A percentile compares a stretch with the other conserved stretches of the same genome.
phyloP scores from a whole-genome alignment of 495 filamentous ascomycete genomes.

The Choiromyces venosus region DNA sequence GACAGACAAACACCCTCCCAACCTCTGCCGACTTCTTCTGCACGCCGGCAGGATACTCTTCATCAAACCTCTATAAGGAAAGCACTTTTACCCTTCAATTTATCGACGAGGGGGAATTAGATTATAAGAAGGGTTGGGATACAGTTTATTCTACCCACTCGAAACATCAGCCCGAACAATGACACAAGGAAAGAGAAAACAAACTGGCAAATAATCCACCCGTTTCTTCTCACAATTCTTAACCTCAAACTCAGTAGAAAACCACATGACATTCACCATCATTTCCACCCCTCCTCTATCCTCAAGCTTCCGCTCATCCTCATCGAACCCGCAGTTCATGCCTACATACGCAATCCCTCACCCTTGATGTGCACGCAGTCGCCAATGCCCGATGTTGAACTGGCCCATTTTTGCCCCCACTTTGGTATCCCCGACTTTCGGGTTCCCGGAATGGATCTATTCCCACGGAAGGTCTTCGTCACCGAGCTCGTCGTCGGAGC shows the following conservation, averaged over 20 bases:
- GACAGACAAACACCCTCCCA: conserved; percentile 86
- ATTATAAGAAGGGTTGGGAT: conserved; percentile 79
- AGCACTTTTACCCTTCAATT: conserved; percentile 78
- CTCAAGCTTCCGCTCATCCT: too few species aligned
- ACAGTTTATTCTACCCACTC: too few species aligned
- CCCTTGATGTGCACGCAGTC: conserved; percentile 82
- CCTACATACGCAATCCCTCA: too few species aligned
- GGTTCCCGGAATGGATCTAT: conserved; percentile 64
- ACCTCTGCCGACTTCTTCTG: conserved; percentile 66
- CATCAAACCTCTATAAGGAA: conserved; percentile 60
- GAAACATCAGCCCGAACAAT: conserved; percentile 15
- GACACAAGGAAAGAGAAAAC: conserved; percentile 13
- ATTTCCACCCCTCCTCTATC: too few species aligned
- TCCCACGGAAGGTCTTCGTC: too few species aligned
- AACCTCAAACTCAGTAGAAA: too few species aligned
- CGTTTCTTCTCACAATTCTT: too few species aligned
- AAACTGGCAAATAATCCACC: too few species aligned
- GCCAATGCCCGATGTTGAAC: conserved; percentile 73
- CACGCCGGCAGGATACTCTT: conserved; percentile 69
- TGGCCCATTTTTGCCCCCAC: conserved; percentile 75
- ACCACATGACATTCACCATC: too few species aligned
- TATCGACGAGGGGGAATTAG: conserved; percentile 72
- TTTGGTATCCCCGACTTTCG: conserved; percentile 50
- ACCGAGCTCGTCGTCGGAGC: too few species aligned
- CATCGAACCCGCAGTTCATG: too few species aligned